phyloP scores from a whole-genome alignment of 768 basidiomycete species.

The Leccinum subgranulosum region DNA sequence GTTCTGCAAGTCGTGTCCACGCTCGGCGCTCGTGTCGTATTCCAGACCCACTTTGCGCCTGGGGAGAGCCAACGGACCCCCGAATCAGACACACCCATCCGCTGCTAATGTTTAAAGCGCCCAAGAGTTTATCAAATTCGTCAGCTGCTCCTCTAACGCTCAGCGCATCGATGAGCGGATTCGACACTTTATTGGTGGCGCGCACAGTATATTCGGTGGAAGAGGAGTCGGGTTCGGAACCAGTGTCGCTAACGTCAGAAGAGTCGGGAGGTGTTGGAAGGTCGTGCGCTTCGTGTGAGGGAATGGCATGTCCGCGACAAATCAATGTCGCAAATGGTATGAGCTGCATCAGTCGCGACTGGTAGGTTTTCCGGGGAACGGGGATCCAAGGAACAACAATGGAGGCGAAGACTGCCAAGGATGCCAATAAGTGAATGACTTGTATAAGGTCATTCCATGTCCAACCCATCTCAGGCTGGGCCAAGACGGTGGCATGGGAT shows the following conservation, averaged over 20 bases:
- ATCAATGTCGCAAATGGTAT: slow-evolving; percentile 25
- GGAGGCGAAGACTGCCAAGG: slow-evolving; percentile 56
- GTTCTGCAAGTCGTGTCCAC: slow-evolving; percentile 51
- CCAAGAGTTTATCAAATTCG: slow-evolving; percentile 39
- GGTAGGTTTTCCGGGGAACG: slow-evolving; percentile 16
- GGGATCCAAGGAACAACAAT: slow-evolving; percentile 51
- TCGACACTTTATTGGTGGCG: slow-evolving; percentile 10
- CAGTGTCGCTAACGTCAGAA: slow-evolving; percentile 22
- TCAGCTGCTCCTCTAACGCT: slow-evolving; percentile 33
- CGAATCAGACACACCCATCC: slow-evolving; percentile 37
- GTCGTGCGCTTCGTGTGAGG: slow-evolving; percentile 11
- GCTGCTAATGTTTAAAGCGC: slow-evolving; percentile 37
- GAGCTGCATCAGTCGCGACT: slow-evolving; percentile 22
- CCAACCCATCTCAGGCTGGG: slow-evolving; percentile 30
- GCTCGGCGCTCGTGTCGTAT: slow-evolving; percentile 43
- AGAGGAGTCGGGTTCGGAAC: slow-evolving; percentile 29
- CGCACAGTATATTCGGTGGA: slow-evolving; percentile 28
- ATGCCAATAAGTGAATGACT: slow-evolving; percentile 62
- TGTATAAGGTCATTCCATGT: slow-evolving; percentile 56
- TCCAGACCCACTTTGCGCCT: neutral
- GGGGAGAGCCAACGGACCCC: slow-evolving; percentile 16
- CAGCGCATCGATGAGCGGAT: slow-evolving; percentile 29
- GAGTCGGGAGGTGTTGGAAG: slow-evolving; percentile 29
- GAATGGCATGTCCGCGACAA: neutral
- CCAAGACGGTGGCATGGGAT: slow-evolving; percentile 31